These are phyloP conservation scores for Anthoceros angustus DNA, from an alignment of 225 moss, liverwort and hornwort genomes.

Conservation along the genomic window DNA sequence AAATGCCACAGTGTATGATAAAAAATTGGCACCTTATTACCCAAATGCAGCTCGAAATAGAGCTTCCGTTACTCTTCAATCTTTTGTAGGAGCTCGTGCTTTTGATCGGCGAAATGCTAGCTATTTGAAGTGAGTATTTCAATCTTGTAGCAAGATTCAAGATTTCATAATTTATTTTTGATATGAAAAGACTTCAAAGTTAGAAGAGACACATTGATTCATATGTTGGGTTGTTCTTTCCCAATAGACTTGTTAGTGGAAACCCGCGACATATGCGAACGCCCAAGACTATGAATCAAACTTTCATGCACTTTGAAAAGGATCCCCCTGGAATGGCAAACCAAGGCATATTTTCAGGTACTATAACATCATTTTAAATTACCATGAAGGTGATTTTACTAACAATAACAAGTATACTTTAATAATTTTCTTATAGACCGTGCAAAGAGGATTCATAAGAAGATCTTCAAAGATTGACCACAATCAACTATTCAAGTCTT, in stretches of 20 bases:
- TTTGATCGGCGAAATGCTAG: background rate
- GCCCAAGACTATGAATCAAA: background rate
- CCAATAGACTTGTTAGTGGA: background rate
- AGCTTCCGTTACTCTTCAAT: background rate
- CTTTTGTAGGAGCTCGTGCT: background rate
- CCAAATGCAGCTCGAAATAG: background rate
- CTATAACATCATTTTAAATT: background rate
- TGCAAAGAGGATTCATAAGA: background rate
- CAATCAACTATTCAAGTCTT: too few relatives aligned
- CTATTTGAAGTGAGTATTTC: background rate
- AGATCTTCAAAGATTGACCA: constrained; percentile 4
- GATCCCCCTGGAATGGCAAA: background rate
- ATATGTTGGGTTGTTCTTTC: background rate
- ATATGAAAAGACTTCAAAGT: background rate
- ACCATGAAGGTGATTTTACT: background rate
- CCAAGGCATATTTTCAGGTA: constrained; percentile 3
- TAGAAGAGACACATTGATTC: background rate
- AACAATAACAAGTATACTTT: background rate
- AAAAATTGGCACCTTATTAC: background rate
- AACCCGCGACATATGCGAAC: background rate
- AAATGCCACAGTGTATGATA: constrained; percentile 2
- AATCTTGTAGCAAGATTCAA: background rate
- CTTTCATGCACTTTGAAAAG: background rate
- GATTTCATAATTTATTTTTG: background rate
- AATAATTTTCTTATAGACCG: background rate